Base-by-base conservation (phyloP, 192 early-diverging fungal genomes). In the Lunasporangiospora selenospora region DNA sequence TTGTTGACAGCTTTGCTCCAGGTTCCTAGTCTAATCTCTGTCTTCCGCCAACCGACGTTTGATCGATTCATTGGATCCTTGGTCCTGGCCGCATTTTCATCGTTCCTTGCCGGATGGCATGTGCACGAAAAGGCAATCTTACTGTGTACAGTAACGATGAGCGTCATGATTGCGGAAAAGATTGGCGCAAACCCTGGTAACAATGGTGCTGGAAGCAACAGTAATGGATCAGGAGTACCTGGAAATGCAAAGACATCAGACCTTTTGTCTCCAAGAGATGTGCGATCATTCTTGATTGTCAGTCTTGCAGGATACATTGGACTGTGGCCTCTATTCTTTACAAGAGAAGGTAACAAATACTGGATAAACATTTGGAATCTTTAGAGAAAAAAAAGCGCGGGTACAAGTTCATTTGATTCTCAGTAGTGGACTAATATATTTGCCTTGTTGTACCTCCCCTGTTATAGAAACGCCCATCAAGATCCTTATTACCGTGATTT, bases 51-150 rank as follows among this genome's bases (percentile, higher is more conserved):
- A 38, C 55, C 80, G 4, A 59, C 85, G 7, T 79, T 94, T 45
- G 60, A 75, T 40, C 79, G 77, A 26, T 94, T 99, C 50, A 32
- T 97, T 23, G 78, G 88, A 46, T 83, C 84, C 0, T 64, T 97
- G 11, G 87, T 92, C 6, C 78, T 95, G 19, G 94, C 91, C 51
- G 93, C 87, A 3, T 95, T 90, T 50, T 83, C 90, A 6, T 94
- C 95, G 23, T 99, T 91, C 71, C 64, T 96, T 62, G 97, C 96
- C 77, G 95, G 95, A 33, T 99, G 95, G 95, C 97, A 99, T 79
- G 97, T 99, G 16, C 97, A 99, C 58, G 97, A 99, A 59, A 99
- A 99, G 75, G 97, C 97, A 0, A 87, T 96, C 13, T 78, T 99
- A 55, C 56, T 97, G 55, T 83, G 93, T 24, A 73, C 69, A 8